Base-by-base conservation (phyloP, 345 rosid species). In the Hirschfeldia incana region DNA sequence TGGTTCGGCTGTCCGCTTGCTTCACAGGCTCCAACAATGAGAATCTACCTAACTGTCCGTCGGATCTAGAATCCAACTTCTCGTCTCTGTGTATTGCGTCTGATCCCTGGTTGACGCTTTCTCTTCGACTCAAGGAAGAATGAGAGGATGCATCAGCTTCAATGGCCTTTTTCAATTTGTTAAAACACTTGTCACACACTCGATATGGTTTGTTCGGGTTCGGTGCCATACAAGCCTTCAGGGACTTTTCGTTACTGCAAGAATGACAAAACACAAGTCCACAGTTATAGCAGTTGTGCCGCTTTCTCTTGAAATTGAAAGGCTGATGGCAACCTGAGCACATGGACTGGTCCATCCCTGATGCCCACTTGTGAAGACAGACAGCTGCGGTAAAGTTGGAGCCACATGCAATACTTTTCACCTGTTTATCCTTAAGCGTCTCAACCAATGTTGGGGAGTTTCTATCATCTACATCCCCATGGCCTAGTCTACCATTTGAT, bases 161-260 rank as follows among this genome's bases (percentile, higher is more conserved):
- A 75, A 87, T 74, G 75, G 89, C 81, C 84, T 91, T 95, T 83
- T 90, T 87, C 67, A 95, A 78, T 83, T 93, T 95, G 78, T 65
- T 89, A 76, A 69, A 91, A 83, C 99, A 95, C 83, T 85, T 89
- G 79, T 91, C 98, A 86, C 99, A 95, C 63, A 89, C 99, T 72
- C 99, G 89, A 80, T 90, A 88, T 61, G 97, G 89, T 78, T 95
- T 95, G 86, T 86, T 89, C 2, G 97, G 97, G 88, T 93, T 91
- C 21, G 98, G 97, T 55, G 99, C 98, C 98, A 95, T 95, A 34
- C 96, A 95, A 83, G 99, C 97, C 85, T 88, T 95, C 69, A 87
- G 83, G 39, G 89, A 91, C 85, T 95, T 95, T 84, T 90, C 93
- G 76, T 89, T 89, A 84, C 91, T 93, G 84, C 98, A 95, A 4